phyloP scores from a whole-genome alignment of 2,329 filamentous ascomycete species.

The Microthyrium microscopicum region DNA sequence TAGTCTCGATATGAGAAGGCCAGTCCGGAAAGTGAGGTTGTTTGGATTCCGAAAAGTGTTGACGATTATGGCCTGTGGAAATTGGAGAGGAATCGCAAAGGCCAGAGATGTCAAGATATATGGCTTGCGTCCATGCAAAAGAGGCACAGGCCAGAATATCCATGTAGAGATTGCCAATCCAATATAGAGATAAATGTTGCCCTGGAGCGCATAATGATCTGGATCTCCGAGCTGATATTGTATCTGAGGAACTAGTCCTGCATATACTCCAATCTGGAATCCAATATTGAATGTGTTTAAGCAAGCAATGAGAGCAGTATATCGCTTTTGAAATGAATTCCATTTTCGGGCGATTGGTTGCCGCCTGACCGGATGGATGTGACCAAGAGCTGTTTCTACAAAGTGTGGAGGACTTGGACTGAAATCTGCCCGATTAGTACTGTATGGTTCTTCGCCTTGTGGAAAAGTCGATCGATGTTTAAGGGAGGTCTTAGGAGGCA shows the following conservation, averaged over 20 bases:
- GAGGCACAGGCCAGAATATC: slow-evolving; percentile 55
- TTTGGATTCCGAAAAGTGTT: slow-evolving; percentile 39
- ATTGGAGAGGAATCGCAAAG: slow-evolving; percentile 54
- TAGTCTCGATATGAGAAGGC: slow-evolving; percentile 45
- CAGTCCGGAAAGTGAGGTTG: slow-evolving; percentile 37
- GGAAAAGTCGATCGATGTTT: no score
- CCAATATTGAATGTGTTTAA: slow-evolving; percentile 57
- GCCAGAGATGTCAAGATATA: slow-evolving; percentile 56
- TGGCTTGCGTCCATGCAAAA: slow-evolving; percentile 61
- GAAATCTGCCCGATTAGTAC: no score
- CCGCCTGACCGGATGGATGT: slow-evolving; percentile 30
- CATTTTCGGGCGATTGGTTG: slow-evolving; percentile 58
- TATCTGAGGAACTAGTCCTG: slow-evolving; percentile 59
- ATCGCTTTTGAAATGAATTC: slow-evolving; percentile 49
- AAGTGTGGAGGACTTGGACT: no score
- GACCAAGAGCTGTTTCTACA: no score
- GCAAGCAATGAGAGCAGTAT: slow-evolving; percentile 52
- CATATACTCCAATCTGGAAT: slow-evolving; percentile 55
- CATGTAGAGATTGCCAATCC: slow-evolving; percentile 55
- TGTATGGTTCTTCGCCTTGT: no score
- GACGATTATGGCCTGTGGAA: slow-evolving; percentile 57
- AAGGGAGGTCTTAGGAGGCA: no score
- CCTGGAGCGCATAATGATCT: slow-evolving; percentile 49
- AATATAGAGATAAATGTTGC: slow-evolving; percentile 57
- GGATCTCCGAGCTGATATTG: slow-evolving; percentile 61